These are phyloP conservation scores for Fabrea salina DNA, from an alignment of 169 alveolate genomes.

Conservation along the genomic window DNA sequence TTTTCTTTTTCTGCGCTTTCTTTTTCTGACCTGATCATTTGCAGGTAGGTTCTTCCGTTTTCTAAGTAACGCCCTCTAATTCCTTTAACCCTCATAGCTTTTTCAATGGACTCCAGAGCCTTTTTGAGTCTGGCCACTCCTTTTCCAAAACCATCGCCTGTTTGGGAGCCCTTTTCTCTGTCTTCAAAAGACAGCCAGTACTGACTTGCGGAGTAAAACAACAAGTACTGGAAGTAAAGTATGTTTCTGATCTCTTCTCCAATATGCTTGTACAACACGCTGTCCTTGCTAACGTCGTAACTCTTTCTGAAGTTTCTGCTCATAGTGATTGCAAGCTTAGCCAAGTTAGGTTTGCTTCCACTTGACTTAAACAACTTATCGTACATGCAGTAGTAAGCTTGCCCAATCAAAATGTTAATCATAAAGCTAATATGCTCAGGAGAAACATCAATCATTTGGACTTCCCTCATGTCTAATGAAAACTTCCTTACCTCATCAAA, in stretches of 20 bases:
- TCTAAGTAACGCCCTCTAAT: conserved; percentile 24
- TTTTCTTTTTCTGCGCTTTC: conserved; percentile 29
- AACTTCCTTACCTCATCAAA: conserved; percentile 21
- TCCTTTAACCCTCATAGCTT: conserved; percentile 22
- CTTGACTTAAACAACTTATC: conserved; percentile 19
- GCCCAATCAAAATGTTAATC: conserved; percentile 9
- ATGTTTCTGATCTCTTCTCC: conserved; percentile 7
- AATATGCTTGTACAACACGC: not conserved
- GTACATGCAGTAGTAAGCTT: conserved; percentile 19
- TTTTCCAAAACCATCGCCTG: conserved; percentile 28
- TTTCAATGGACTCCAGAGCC: not conserved
- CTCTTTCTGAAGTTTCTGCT: not conserved
- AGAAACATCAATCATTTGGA: not conserved
- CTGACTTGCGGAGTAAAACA: not conserved
- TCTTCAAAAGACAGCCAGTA: conserved; percentile 23
- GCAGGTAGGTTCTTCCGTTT: not conserved
- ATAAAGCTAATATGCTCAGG: not conserved
- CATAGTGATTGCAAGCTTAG: conserved; percentile 15
- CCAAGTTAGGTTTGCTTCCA: conserved; percentile 9
- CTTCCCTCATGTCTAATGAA: not conserved
- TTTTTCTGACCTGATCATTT: not conserved
- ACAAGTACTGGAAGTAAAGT: not conserved
- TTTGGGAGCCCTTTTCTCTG: conserved; percentile 3
- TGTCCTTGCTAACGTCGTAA: not conserved
- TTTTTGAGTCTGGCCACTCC: conserved; percentile 2